phyloP scores from a whole-genome alignment of 257 asterid species.

The Plectranthus barbatus region DNA sequence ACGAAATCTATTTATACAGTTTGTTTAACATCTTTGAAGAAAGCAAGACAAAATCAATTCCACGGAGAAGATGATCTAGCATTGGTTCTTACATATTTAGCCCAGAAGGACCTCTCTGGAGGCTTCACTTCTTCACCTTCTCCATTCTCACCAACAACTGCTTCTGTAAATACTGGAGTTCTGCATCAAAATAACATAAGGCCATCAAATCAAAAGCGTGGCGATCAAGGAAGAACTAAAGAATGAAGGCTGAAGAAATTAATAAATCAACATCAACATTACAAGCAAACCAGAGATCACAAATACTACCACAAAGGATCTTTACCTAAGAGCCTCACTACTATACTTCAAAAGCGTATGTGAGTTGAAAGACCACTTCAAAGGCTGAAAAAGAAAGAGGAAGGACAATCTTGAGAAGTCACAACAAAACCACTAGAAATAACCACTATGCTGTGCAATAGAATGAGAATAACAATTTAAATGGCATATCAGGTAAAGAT shows the following conservation, averaged over 20 bases:
- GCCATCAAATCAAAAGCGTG: background rate
- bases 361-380: slow-evolving; percentile 86
- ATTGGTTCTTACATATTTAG: slow-evolving; percentile 73
- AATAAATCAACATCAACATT: background rate
- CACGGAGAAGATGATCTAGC: background rate
- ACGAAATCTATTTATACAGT: background rate
- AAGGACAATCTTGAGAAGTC: background rate
- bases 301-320: slow-evolving; percentile 3
- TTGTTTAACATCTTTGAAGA: background rate
- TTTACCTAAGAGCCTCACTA: slow-evolving; percentile 80
- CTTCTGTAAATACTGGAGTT: slow-evolving; percentile 80
- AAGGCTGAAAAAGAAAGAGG: slow-evolving; percentile 56
- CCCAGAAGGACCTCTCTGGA: slow-evolving; percentile 95
- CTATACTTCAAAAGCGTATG: slow-evolving; percentile 76
- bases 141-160: slow-evolving; percentile 47
- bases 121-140: slow-evolving; percentile 68
- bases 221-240: background rate
- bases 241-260: too few species aligned
- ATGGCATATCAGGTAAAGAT: slow-evolving; percentile 19
- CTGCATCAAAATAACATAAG: slow-evolving; percentile 37
- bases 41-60: background rate
- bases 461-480: background rate
- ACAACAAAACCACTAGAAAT: background rate
- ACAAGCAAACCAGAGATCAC: background rate
- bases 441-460: background rate